A percentile compares a stretch with the other conserved stretches of the same genome.
Conservation (phyloP, 345 rosid species). For the Syzygium jambos region DNA sequence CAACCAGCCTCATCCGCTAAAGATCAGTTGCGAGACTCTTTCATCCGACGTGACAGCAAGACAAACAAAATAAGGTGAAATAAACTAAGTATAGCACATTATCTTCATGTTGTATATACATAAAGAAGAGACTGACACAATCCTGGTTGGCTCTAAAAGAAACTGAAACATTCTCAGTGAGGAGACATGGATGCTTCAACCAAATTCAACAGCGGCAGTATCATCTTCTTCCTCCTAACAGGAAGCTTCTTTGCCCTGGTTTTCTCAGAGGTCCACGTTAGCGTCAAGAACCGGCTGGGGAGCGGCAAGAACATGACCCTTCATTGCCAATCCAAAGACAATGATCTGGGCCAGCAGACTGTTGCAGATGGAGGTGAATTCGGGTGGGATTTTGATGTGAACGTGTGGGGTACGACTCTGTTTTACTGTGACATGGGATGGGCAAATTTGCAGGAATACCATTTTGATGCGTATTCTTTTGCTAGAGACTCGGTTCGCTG, state of each 20-base stretch:
- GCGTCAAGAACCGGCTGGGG: constrained; percentile 35
- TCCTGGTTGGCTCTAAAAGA: not conserved
- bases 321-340: constrained; percentile 52
- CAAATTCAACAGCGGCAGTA: not conserved
- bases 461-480: constrained; percentile 26
- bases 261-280: constrained; percentile 18
- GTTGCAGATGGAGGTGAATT: constrained; percentile 31
- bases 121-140: not conserved
- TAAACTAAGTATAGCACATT: accelerated
- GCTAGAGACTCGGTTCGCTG: constrained; percentile 28
- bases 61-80: not conserved
- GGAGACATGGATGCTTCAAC: not conserved
- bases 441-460: constrained; percentile 20
- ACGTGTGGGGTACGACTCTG: constrained; percentile 27
- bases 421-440: constrained; percentile 40
- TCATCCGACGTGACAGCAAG: not conserved
- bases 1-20: not conserved
- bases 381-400: constrained; percentile 39
- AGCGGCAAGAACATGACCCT: constrained; percentile 29
- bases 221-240: constrained; percentile 2
- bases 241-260: not conserved
- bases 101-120: not conserved
- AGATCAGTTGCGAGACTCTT: not conserved
- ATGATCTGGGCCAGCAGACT: constrained; percentile 36
- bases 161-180: not conserved